A percentile compares a stretch with the other conserved stretches of the same genome.
Evolutionary conservation across 2,329 filamentous ascomycete genomes (phyloP).

Genomic region (Rhexocercosporidium sp.): DNA sequence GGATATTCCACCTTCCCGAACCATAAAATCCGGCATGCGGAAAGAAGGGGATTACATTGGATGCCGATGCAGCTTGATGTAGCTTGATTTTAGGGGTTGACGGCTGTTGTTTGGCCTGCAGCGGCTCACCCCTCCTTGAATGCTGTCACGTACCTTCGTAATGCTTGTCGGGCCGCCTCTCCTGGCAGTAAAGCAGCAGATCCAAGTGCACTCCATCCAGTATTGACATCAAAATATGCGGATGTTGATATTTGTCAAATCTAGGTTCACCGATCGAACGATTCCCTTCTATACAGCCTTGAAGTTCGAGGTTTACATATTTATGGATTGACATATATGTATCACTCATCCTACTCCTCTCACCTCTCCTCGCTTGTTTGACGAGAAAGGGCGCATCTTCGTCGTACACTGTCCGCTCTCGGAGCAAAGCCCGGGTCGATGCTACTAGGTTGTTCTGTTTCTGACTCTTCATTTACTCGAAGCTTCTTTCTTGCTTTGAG

Average conservation of each 20-base stretch:
- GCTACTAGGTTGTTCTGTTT: too few species aligned
- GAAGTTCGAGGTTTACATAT: neutral
- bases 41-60: neutral
- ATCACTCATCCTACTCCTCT: neutral
- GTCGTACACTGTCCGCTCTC: neutral
- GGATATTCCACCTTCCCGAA: too few species aligned
- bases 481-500: neutral
- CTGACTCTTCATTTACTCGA: neutral
- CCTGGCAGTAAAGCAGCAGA: neutral
- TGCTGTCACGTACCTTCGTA: neutral
- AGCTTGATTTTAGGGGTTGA: neutral
- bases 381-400: neutral
- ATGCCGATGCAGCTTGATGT: neutral
- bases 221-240: too few species aligned
- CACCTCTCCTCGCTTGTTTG: neutral
- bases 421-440: neutral
- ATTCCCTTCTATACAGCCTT: too few species aligned
- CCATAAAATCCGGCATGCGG: neutral
- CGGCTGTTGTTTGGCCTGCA: too few species aligned
- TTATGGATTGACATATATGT: too few species aligned
- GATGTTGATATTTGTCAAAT: too few species aligned
- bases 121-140: too few species aligned
- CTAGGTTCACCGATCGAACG: too few species aligned
- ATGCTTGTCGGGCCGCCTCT: neutral
- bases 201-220: too few species aligned